Base-by-base conservation (phyloP, 164 flowering plant genomes). In the Liquidambar formosana region DNA sequence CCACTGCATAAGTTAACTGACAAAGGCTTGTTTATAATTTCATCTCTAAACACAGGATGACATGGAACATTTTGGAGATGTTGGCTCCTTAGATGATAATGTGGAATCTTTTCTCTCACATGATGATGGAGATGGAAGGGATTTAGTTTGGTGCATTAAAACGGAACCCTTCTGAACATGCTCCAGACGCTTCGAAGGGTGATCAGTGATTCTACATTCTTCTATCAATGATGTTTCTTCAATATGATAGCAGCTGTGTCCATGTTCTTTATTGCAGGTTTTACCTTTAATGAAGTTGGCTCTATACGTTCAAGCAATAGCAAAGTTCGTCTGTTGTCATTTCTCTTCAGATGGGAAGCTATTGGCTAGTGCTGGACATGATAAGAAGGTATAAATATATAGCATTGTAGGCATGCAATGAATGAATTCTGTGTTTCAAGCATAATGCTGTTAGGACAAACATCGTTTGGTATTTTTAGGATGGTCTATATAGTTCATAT, bases 311-410 rank as follows among this genome's bases (percentile, higher is more conserved):
- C 87, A 54, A 81, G 88, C 74, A 86, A 75, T 64, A 65, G 81
- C 79, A 90, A 86, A 79, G 92, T 92, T 68, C n/a, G 84, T 84
- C 65, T 90, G 95, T 84, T 92, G 97, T 63, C 95, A 92, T 79
- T 92, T 92, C 66, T 92, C 97, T 61, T 90, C 95, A 19, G 94
- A 92, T 83, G 97, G 97, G 68, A 90, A 90, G 77, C 61, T 85
- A 64, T 77, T 92, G 26, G 97, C 95, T 58, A 92, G 91, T 89
- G 90, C 92, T 65, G 97, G 97, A 33, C 95, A 90, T 80, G 97
- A 90, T 76, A 90, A 81, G 80, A 92, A 92, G 97, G 97, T 87
- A 73, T 22, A 64, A 62, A 33, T 33, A 33, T 2, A 33, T 33
- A 33, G 41, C 6, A 6, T 33, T 33, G 41, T 33, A 33, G 41